A percentile compares a stretch with the other conserved stretches of the same genome.
Conservation (phyloP, 345 rosid genomes). For the Atalantia buxifolia region DNA sequence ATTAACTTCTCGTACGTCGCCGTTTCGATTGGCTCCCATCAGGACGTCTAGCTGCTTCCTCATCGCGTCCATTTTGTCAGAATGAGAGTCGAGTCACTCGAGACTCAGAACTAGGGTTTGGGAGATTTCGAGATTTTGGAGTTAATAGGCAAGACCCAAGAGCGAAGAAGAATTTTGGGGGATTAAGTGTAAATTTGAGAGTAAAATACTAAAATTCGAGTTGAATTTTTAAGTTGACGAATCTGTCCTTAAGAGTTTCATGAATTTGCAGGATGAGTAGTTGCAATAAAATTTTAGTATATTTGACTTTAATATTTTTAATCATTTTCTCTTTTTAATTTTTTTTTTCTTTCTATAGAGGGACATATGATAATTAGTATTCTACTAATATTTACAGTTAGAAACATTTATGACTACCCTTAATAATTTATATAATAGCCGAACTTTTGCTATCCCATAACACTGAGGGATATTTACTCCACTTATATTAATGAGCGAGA, state of each 20-base stretch:
- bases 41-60: constrained; percentile 98
- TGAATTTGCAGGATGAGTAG: not conserved
- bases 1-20: constrained; percentile 94
- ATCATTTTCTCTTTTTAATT: no score
- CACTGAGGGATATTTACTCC: no score
- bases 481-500: no score
- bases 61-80: constrained; percentile 77
- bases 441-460: no score
- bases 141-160: not conserved
- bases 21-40: constrained; percentile 99
- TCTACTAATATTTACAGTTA: no score
- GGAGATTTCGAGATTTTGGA: not conserved
- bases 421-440: no score
- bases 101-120: constrained; percentile 15
- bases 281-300: no score
- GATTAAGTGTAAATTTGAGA: not conserved
- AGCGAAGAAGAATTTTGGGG: not conserved
- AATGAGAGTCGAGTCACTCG: not conserved
- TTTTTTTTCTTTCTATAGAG: no score
- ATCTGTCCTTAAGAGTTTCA: not conserved
- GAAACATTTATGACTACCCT: no score
- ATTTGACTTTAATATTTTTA: no score
- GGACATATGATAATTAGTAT: no score
- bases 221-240: not conserved
- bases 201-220: not conserved